Conservation (phyloP, 73 alveolate genomes). For the Paramecium primaurelia region DNA sequence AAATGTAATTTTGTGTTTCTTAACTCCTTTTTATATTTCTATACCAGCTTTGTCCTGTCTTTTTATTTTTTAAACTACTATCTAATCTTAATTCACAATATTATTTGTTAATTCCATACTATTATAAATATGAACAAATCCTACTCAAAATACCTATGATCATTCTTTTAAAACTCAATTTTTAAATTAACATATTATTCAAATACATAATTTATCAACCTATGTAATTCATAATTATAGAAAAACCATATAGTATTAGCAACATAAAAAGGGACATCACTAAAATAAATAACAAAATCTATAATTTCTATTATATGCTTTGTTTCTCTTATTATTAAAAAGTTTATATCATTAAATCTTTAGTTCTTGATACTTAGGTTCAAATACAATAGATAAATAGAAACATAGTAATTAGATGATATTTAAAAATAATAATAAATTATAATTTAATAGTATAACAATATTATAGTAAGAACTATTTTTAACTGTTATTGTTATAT, state of each 20-base stretch:
- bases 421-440: too few species aligned
- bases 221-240: not conserved
- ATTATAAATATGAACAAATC: not conserved
- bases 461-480: too few species aligned
- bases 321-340: not conserved
- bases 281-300: not conserved
- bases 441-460: not conserved
- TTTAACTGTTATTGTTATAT: not conserved
- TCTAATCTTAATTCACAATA: not conserved
- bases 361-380: not conserved
- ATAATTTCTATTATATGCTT: not conserved
- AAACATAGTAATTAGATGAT: not conserved
- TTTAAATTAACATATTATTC: not conserved
- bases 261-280: not conserved
- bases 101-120: not conserved
- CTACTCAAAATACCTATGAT: not conserved
- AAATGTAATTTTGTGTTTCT: not conserved
- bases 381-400: too few species aligned
- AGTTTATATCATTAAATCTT: not conserved
- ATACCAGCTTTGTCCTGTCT: not conserved
- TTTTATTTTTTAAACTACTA: not conserved
- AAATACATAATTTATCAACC: not conserved
- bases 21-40: not conserved
- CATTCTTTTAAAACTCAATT: not conserved
- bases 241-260: not conserved